Conservation (phyloP, 129 eudicot species). For the Lactuca saligna region DNA sequence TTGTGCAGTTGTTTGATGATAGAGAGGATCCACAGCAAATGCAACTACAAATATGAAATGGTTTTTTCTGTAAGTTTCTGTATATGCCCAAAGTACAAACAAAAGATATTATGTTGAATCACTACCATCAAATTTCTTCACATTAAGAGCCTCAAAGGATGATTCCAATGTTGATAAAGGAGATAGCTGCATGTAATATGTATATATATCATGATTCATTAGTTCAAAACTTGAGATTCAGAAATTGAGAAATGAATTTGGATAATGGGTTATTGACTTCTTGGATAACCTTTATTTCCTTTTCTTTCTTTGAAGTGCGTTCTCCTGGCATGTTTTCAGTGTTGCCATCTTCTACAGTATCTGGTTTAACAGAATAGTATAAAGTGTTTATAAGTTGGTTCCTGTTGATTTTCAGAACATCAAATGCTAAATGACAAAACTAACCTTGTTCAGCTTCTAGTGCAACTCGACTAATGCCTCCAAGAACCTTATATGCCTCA, state of each 20-base stretch:
- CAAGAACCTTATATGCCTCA: constrained; percentile 94
- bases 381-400: neutral
- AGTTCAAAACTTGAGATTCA: constrained; percentile 5
- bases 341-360: constrained; percentile 38
- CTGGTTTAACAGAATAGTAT: constrained; percentile 31
- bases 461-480: constrained; percentile 80
- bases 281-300: constrained; percentile 47
- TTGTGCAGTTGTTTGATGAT: constrained; percentile 75
- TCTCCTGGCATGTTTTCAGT: constrained; percentile 33
- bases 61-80: neutral
- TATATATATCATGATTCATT: neutral
- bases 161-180: constrained; percentile 68
- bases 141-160: constrained; percentile 65
- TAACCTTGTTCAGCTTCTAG: constrained; percentile 66
- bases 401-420: neutral
- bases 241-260: neutral
- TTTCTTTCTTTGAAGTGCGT: constrained; percentile 37
- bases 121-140: constrained; percentile 86
- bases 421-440: neutral
- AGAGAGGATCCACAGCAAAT: constrained; percentile 82
- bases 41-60: constrained; percentile 49
- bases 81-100: neutral
- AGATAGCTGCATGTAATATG: constrained; percentile 44
- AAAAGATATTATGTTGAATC: constrained; percentile 1
- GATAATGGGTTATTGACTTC: too few relatives aligned